Conservation (phyloP, 2,329 filamentous ascomycete species). For the Aspergillus latus region DNA sequence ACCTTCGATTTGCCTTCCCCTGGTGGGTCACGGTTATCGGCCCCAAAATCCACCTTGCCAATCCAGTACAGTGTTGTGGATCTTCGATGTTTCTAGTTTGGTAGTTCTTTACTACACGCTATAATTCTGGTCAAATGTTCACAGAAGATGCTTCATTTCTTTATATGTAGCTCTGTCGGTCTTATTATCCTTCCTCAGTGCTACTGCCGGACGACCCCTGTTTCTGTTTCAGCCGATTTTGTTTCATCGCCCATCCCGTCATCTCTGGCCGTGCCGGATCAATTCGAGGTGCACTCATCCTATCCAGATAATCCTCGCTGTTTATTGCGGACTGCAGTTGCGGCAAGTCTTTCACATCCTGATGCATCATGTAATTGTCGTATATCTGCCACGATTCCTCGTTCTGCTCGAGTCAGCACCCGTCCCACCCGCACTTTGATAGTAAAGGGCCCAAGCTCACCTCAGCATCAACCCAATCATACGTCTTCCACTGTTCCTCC, state of each 20-base stretch:
- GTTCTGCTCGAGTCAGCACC: constrained; percentile 39
- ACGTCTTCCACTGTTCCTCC: constrained; percentile 75
- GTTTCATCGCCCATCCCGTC: constrained; percentile 48
- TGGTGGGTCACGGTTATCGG: not conserved
- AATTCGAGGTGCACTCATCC: constrained; percentile 58
- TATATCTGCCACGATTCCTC: constrained; percentile 74
- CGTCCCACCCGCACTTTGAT: not conserved
- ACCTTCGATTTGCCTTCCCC: not conserved
- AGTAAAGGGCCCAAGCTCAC: constrained; percentile 18
- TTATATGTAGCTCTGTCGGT: not conserved
- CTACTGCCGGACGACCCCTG: constrained; percentile 22
- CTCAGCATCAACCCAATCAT: constrained; percentile 81
- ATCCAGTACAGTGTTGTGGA: not conserved
- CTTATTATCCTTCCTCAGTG: constrained; percentile 20
- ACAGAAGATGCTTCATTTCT: not conserved
- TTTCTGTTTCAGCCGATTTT: constrained; percentile 38
- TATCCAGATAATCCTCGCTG: constrained; percentile 62
- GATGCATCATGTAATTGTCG: constrained; percentile 66
- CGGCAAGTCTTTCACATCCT: constrained; percentile 45
- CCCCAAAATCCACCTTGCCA: not conserved
- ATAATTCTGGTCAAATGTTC: no score
- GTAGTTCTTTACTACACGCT: no score
- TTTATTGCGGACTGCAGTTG: constrained; percentile 56
- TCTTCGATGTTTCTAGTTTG: not conserved
- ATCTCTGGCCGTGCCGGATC: constrained; percentile 45